A percentile compares a stretch with the other conserved stretches of the same genome.
These are phyloP conservation scores for Malassezia dermatis DNA, from an alignment of 1,284 basidiomycete genomes.

Conservation along the genomic window DNA sequence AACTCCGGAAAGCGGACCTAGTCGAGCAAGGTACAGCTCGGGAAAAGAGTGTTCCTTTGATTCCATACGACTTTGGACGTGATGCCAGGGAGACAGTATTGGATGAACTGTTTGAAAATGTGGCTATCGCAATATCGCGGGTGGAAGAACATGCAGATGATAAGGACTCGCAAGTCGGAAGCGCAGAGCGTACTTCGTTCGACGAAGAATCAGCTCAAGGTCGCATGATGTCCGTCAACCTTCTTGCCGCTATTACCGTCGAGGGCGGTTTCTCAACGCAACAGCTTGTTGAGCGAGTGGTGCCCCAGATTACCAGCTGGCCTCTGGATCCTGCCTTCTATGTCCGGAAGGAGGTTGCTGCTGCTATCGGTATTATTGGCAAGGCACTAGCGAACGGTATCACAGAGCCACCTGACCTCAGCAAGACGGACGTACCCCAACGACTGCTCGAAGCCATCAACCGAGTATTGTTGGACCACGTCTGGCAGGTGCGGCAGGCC, in stretches of 20 bases:
- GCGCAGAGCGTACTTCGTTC: not conserved
- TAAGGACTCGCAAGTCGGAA: not conserved
- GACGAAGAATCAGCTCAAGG: constrained; percentile 69
- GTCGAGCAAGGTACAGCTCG: constrained; percentile 35
- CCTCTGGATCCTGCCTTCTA: constrained; percentile 68
- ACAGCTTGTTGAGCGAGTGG: constrained; percentile 60
- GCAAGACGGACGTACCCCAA: constrained; percentile 3
- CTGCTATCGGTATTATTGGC: constrained; percentile 74
- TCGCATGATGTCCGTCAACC: constrained; percentile 78
- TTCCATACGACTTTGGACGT: constrained; percentile 34
- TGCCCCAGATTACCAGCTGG: constrained; percentile 69
- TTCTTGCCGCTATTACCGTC: constrained; percentile 66
- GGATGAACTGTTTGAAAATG: constrained; percentile 40
- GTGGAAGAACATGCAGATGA: constrained; percentile 14
- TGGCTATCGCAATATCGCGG: constrained; percentile 38
- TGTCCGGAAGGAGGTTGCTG: constrained; percentile 79
- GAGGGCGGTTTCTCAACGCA: constrained; percentile 51
- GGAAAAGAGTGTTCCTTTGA: constrained; percentile 35
- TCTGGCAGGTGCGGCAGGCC: constrained; percentile 79
- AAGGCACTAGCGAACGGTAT: constrained; percentile 61
- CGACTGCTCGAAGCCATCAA: constrained; percentile 61
- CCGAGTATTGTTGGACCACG: constrained; percentile 59
- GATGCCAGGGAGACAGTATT: constrained; percentile 25
- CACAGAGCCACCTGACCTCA: constrained; percentile 51
- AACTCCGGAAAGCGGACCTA: constrained; percentile 7